A percentile compares a stretch with the other conserved stretches of the same genome.
Evolutionary conservation across 345 rosid genomes (phyloP).

Genomic region (Ricinus communis): DNA sequence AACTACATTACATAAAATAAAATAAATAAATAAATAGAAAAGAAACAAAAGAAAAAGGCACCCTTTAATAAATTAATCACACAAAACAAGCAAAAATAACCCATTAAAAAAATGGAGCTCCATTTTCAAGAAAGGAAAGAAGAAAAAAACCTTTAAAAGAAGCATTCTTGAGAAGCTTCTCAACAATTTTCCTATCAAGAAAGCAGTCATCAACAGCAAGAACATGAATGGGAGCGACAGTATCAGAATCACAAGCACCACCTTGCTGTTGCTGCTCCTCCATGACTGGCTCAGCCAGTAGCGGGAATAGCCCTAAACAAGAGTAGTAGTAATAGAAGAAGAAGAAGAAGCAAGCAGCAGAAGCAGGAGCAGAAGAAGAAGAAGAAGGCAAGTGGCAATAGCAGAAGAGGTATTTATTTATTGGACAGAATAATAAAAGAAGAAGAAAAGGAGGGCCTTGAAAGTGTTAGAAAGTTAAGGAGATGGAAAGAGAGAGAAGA

Average conservation of each 20-base stretch:
- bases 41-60: neutral
- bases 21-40: too few relatives aligned
- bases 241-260: neutral
- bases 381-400: neutral
- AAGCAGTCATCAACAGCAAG: conserved; percentile 23
- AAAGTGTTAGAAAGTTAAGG: neutral
- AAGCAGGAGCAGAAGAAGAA: neutral
- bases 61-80: neutral
- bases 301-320: neutral
- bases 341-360: neutral
- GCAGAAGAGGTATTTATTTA: neutral
- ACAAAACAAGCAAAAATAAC: neutral
- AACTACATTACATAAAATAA: conserved; percentile 3
- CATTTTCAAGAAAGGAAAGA: neutral
- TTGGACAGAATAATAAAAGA: neutral
- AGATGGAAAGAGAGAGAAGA: neutral
- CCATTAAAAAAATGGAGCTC: neutral
- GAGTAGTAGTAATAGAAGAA: neutral
- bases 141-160: conserved; percentile 19
- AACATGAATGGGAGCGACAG: conserved; percentile 10
- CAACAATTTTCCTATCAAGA: conserved; percentile 13
- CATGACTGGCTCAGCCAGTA: conserved; percentile 7
- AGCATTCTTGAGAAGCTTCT: conserved; percentile 8
- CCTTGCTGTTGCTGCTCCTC: neutral
- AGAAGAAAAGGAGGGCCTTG: neutral